Percentiles rank a stretch among this genome's conserved stretches.
Conservation (phyloP, 2,329 filamentous ascomycete species). For the Diaporthe amygdali region DNA sequence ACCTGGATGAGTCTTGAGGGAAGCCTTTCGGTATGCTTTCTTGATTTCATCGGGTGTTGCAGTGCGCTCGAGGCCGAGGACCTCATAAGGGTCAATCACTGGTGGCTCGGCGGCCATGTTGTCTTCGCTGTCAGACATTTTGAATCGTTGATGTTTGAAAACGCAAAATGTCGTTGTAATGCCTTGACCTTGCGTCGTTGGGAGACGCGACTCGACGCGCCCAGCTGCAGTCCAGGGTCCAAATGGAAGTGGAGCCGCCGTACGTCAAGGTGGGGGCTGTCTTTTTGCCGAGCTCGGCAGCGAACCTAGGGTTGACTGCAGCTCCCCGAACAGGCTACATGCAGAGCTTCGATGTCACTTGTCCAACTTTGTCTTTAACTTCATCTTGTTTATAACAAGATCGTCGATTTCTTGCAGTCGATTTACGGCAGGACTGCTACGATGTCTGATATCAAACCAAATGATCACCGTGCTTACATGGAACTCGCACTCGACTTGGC, state of each 20-base stretch:
- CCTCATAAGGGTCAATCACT: slow-evolving; percentile 76
- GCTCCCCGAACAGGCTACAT: not conserved
- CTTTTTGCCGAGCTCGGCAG: slow-evolving; percentile 3
- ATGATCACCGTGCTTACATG: slow-evolving; percentile 62
- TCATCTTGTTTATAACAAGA: not conserved
- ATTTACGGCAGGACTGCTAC: not conserved
- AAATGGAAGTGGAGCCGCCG: slow-evolving; percentile 8
- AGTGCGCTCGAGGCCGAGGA: slow-evolving; percentile 72
- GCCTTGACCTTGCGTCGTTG: not conserved
- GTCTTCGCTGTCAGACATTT: slow-evolving; percentile 59
- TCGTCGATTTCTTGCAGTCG: not conserved
- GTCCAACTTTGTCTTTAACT: not conserved
- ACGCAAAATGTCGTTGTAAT: slow-evolving; percentile 13
- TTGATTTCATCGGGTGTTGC: slow-evolving; percentile 84
- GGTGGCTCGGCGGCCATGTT: slow-evolving; percentile 64
- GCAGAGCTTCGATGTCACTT: not conserved
- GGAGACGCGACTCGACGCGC: slow-evolving; percentile 17
- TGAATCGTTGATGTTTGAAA: slow-evolving; percentile 25
- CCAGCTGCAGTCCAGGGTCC: not conserved
- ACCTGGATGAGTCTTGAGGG: slow-evolving; percentile 87
- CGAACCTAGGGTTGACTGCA: not conserved
- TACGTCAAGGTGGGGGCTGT: not conserved
- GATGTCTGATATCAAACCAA: slow-evolving; percentile 34
- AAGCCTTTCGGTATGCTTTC: slow-evolving; percentile 87
- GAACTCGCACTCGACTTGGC: slow-evolving; percentile 77